Evolutionary conservation across 257 asterid genomes (phyloP), one percentile per base, ranked within the genome.

Genomic region (Solanum medicagineum): DNA sequence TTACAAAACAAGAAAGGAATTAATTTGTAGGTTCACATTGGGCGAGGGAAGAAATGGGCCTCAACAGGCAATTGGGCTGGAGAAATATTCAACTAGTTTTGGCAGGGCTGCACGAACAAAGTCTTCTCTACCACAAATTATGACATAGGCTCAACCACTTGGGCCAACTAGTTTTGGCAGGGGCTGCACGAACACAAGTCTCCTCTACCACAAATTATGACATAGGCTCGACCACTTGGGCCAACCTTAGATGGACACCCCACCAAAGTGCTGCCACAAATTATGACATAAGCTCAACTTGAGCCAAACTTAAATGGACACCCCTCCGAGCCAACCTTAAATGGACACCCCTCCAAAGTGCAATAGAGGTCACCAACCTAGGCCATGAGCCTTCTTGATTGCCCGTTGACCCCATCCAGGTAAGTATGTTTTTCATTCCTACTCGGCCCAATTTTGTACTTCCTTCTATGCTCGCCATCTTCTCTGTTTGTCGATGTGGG

Each of bases 321-420:
- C 86, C 90, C 0, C 2, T 3, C 2, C 2, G 32, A 53, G 74
- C 19, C 79, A 81, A 84, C 85, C 84, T 86, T 85, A 85, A 54
- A 47, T 16, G 11, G 20, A 87, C 85, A 62, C 86, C 90, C 88
- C 47, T 87, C 80, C 87, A 0, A 75, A 51, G 90, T 87, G 88
- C 89, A 87, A 86, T 89, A 36, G 87, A 86, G 44, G 88, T 82
- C 86, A 71, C 83, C 79, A 45, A 6, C 85, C 88, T 69, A 88
- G 81, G 87, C 75, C 88, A 57, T 89, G 54, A 65, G 22, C 87
- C 89, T 84, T 60, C 0, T 12, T 69, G 92, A 85, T 86, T 84
- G 3, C 81, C 86, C 88, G 88, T 79, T 8, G 86, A 87, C 75
- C 81, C 86, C 63, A 83, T 88, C 90, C 87, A 85, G 86, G 86